phyloP scores from a whole-genome alignment of 2,329 filamentous ascomycete species.

The Lasiodiplodia citricola region DNA sequence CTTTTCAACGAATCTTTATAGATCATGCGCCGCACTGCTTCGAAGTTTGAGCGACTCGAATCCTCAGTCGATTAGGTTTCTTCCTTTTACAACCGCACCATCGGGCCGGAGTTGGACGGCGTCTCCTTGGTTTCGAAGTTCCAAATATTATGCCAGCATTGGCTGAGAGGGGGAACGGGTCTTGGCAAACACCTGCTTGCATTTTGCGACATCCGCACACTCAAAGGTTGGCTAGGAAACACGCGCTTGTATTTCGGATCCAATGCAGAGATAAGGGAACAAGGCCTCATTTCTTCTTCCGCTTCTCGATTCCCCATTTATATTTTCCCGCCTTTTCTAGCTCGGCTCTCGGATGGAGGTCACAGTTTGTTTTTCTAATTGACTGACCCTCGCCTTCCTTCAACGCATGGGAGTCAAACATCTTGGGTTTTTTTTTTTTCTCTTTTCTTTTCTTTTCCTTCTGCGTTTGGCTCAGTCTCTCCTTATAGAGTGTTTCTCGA shows the following conservation, averaged over 20 bases:
- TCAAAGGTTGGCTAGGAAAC: slow-evolving; percentile 23
- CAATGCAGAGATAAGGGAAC: slow-evolving; percentile 23
- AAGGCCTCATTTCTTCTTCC: slow-evolving; percentile 22
- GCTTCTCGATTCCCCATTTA: slow-evolving; percentile 10
- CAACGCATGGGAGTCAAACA: slow-evolving; percentile 13
- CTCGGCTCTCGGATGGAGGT: slow-evolving; percentile 5
- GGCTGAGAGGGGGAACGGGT: slow-evolving; percentile 16
- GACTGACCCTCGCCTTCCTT: slow-evolving; percentile 21
- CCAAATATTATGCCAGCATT: slow-evolving; percentile 20
- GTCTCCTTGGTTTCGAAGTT: slow-evolving; percentile 24
- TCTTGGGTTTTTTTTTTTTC: not conserved
- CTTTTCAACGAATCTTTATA: slow-evolving; percentile 23
- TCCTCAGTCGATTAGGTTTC: slow-evolving; percentile 19
- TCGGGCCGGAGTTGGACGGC: slow-evolving; percentile 26
- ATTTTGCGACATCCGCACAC: slow-evolving; percentile 22
- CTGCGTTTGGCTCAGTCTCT: slow-evolving; percentile 16
- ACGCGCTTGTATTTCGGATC: slow-evolving; percentile 23
- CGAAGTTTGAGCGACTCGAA: slow-evolving; percentile 21
- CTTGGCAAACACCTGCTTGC: slow-evolving; percentile 22
- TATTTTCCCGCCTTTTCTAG: slow-evolving; percentile 1
- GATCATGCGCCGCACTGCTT: slow-evolving; percentile 18
- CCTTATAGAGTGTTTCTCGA: slow-evolving; percentile 16
- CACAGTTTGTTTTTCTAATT: slow-evolving; percentile 6
- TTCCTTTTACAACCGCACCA: slow-evolving; percentile 22
- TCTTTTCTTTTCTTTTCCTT: not conserved